Evolutionary conservation across 192 early-diverging fungal genomes (phyloP).

Genomic region (Chytriomyces sp.): DNA sequence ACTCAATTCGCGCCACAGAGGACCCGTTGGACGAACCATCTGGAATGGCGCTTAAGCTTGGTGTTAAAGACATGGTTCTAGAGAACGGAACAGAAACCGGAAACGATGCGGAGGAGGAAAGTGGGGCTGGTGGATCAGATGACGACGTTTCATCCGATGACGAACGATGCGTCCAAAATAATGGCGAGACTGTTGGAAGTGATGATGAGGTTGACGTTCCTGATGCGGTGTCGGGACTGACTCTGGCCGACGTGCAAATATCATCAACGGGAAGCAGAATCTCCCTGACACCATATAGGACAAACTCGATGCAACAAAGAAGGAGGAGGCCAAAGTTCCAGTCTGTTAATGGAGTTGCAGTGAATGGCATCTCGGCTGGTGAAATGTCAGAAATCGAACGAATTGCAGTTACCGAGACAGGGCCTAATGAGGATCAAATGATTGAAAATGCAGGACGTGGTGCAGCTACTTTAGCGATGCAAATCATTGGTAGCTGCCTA

Average conservation of each 20-base stretch:
- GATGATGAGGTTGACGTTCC: too few relatives aligned
- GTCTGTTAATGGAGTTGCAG: constrained; percentile 47
- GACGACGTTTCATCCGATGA: constrained; percentile 4
- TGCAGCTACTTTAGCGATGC: constrained; percentile 70
- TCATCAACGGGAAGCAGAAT: not conserved
- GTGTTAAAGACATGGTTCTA: constrained; percentile 69
- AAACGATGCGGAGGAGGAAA: constrained; percentile 57
- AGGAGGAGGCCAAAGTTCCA: constrained; percentile 38
- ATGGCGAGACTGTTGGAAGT: too few relatives aligned
- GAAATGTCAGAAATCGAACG: constrained; percentile 74
- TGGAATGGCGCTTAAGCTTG: too few relatives aligned
- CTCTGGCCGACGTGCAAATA: not conserved
- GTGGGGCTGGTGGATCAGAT: constrained; percentile 37
- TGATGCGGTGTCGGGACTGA: too few relatives aligned
- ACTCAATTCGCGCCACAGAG: constrained; percentile 68
- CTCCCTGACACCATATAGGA: too few relatives aligned
- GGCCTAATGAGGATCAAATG: constrained; percentile 70
- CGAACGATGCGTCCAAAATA: too few relatives aligned
- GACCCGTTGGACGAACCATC: constrained; percentile 56
- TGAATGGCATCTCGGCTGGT: constrained; percentile 59
- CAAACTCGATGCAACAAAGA: not conserved
- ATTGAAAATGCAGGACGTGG: constrained; percentile 81
- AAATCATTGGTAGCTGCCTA: constrained; percentile 73
- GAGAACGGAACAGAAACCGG: constrained; percentile 58
- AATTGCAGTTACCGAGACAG: constrained; percentile 58